Evolutionary conservation across 495 filamentous ascomycete genomes (phyloP), one percentile per base, ranked within the genome.

Genomic region (Penicillium steckii): DNA sequence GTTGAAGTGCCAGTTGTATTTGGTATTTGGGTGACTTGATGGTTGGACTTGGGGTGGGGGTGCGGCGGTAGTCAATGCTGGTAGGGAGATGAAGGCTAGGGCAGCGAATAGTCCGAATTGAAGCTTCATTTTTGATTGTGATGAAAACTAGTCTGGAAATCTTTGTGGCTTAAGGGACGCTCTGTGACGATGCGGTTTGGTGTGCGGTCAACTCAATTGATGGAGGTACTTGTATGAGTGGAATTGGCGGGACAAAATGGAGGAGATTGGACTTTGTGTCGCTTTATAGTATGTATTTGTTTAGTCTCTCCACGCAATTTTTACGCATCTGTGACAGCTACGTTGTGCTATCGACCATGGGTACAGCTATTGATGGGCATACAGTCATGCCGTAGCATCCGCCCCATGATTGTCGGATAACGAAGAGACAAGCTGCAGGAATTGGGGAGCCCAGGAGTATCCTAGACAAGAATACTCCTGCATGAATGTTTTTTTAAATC

Each of bases 1-100:
- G 4, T 46, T 32, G 43, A 62, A 50, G 42, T 29, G 26, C 56
- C 52, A 62, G 38, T 42, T n/a, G 6, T 29, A 30, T 22, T 42
- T 37, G 7, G 22, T 8, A 18, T 22, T 18, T 17, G 29, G 29
- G 32, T 35, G 27, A 2, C 4, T 25, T 4, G 41, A 6, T 19
- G 13, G 15, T 1, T 26, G 17, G 27, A 29, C 3, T 10, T 25
- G 12, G 10, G 41, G 22, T 18, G 18, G 27, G 5, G 8, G 13
- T 3, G 27, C 15, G 1, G 19, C 41, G 1, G 10, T 15, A 18
- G 32, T 30, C 7, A 42, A 3, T 6, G 8, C 21, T 8, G 29
- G 29, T 12, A 32, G n/a, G 10, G n/a, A 13, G 4, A 52, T 13
- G 18, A 45, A 6, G 23, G 41, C 13, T n/a, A 44, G 1, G 4